Conservation (phyloP, 192 early-diverging fungal genomes). For the Backusella psychrophila region DNA sequence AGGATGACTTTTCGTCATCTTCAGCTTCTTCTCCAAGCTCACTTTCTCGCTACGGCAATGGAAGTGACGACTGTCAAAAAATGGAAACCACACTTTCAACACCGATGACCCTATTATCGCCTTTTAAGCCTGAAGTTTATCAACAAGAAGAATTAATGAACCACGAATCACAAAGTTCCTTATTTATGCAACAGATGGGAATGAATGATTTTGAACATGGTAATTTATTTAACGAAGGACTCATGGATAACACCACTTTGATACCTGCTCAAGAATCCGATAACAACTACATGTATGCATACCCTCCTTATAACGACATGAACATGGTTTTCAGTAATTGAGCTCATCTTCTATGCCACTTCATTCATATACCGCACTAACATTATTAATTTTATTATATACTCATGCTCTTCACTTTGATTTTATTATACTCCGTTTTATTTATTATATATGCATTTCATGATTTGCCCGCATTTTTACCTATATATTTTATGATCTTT, state of each 20-base stretch:
- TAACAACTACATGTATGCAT: background rate
- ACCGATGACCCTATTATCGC: slow-evolving; percentile 4
- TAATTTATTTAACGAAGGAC: background rate
- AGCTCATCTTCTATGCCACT: background rate
- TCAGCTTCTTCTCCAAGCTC: slow-evolving; percentile 5
- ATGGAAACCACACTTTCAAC: background rate
- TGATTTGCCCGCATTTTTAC: slow-evolving; percentile 4
- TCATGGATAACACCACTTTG: background rate
- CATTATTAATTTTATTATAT: slow-evolving; percentile 3
- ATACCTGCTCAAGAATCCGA: background rate
- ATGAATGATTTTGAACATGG: background rate
- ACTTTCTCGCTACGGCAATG: background rate
- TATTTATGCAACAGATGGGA: slow-evolving; percentile 1
- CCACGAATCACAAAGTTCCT: background rate
- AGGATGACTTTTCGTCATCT: background rate
- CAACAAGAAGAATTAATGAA: background rate
- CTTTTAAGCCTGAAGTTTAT: slow-evolving; percentile 11
- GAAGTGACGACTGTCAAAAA: background rate
- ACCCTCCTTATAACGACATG: background rate
- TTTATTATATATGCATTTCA: slow-evolving; percentile 7
- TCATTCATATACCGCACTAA: slow-evolving; percentile 4
- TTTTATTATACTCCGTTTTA: background rate
- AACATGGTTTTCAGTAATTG: slow-evolving; percentile 1
- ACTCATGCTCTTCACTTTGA: slow-evolving; percentile 1
- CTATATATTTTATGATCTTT: slow-evolving; percentile 1